A percentile compares a stretch with the other conserved stretches of the same genome.
Conservation (phyloP, 129 eudicot genomes). For the Apium graveolens region DNA sequence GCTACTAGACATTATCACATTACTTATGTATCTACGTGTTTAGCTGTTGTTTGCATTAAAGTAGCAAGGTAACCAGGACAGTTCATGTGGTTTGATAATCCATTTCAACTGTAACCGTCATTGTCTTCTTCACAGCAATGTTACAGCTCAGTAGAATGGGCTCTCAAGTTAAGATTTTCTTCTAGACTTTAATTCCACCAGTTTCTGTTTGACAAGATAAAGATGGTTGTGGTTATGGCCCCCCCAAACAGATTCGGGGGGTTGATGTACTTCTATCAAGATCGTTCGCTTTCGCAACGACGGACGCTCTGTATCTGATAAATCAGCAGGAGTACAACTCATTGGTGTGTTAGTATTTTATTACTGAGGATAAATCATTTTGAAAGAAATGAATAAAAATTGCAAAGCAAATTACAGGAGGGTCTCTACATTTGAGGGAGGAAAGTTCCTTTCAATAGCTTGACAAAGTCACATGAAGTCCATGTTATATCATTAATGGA, state of each 20-base stretch:
- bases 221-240: neutral
- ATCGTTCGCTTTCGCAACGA: neutral
- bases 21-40: neutral
- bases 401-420: neutral
- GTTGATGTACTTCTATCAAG: constrained; percentile 1
- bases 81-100: constrained; percentile 8
- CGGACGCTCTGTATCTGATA: too few relatives aligned
- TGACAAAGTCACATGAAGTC: constrained; percentile 14
- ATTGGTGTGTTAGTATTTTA: neutral
- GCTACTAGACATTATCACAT: neutral
- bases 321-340: too few relatives aligned
- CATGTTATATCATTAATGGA: constrained; percentile 11
- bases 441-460: constrained; percentile 1
- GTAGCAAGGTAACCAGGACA: neutral
- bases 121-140: neutral
- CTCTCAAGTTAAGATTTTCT: neutral
- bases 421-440: too few relatives aligned
- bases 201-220: constrained; percentile 6
- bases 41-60: neutral
- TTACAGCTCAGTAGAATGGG: neutral
- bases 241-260: constrained; percentile 7
- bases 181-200: neutral
- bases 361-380: too few relatives aligned
- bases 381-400: too few relatives aligned
- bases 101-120: constrained; percentile 8